These are phyloP conservation scores for Stephania cephalantha DNA, from an alignment of 164 flowering plant genomes.

Conservation along the genomic window DNA sequence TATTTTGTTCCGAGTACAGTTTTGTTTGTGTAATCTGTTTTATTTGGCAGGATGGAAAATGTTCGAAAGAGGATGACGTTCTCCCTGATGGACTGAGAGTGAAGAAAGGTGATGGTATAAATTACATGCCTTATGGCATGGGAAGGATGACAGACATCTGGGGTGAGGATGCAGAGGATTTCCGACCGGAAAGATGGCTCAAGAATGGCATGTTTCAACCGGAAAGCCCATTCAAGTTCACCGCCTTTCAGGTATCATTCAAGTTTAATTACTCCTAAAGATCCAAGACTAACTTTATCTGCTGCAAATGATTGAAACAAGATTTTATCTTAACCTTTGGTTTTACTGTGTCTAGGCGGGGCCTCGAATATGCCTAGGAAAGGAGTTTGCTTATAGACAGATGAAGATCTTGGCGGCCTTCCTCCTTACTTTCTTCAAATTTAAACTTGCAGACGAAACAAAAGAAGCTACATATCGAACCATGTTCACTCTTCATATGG, in stretches of 20 bases:
- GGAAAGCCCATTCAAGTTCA: conserved; percentile 57
- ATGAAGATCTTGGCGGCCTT: conserved; percentile 61
- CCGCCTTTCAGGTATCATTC: conserved; percentile 41
- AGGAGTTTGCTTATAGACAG: conserved; percentile 69
- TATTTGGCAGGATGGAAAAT: conserved; percentile 41
- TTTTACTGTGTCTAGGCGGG: conserved; percentile 43
- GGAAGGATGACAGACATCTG: conserved; percentile 60
- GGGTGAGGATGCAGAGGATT: conserved; percentile 62
- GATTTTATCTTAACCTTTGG: background rate
- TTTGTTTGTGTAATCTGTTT: background rate
- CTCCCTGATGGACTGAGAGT: conserved; percentile 59
- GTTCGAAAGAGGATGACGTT: conserved; percentile 40
- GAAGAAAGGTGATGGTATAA: conserved; percentile 48
- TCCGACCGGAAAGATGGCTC: conserved; percentile 61
- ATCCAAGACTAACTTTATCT: background rate
- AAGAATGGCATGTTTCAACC: conserved; percentile 43
- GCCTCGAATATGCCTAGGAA: conserved; percentile 64
- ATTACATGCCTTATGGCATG: conserved; percentile 57
- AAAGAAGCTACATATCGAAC: conserved; percentile 42
- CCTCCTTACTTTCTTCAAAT: conserved; percentile 46
- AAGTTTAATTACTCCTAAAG: background rate
- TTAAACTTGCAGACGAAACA: conserved; percentile 42
- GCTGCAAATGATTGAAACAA: background rate
- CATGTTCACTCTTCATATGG: conserved; percentile 66
- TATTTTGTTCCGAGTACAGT: background rate